phyloP scores from a whole-genome alignment of 768 basidiomycete genomes.

The Lentinula lateritia region DNA sequence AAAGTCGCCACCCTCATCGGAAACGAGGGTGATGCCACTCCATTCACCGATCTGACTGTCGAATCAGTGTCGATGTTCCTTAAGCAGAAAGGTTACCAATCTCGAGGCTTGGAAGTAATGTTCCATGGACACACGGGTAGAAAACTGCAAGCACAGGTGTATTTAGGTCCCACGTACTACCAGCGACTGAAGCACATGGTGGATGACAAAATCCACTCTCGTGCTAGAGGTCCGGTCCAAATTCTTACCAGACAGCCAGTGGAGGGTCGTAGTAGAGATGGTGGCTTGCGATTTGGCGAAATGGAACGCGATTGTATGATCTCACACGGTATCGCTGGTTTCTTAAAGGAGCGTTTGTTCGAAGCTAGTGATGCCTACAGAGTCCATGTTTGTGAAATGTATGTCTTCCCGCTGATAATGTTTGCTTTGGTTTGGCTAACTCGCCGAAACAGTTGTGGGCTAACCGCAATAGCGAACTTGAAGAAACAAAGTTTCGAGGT shows the following conservation, averaged over 20 bases:
- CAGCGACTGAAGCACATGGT: conserved; percentile 99
- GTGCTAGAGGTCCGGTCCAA: conserved; percentile 95
- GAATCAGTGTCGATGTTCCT: conserved; percentile 95
- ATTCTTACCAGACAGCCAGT: conserved; percentile 97
- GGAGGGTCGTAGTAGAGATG: conserved; percentile 97
- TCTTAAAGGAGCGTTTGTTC: conserved; percentile 95
- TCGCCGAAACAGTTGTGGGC: conserved; percentile 62
- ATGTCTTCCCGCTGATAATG: conserved; percentile 24
- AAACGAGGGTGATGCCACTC: conserved; percentile 97
- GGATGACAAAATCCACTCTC: conserved; percentile 98
- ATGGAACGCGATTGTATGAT: conserved; percentile 99
- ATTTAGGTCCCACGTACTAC: conserved; percentile 98
- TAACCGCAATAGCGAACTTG: conserved; percentile 97
- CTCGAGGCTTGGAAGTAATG: conserved; percentile 96
- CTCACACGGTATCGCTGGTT: conserved; percentile 96
- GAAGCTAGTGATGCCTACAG: conserved; percentile 92
- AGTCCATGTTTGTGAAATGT: conserved; percentile 96
- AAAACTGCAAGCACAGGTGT: conserved; percentile 96
- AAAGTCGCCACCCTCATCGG: conserved; percentile 96
- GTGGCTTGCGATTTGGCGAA: conserved; percentile 99
- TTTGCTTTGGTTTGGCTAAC: conserved; percentile 8
- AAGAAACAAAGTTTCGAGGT: conserved; percentile 98
- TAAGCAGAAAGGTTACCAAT: conserved; percentile 89
- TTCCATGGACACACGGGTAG: conserved; percentile 98
- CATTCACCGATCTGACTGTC: conserved; percentile 96